Evolutionary conservation across 1,284 basidiomycete species (phyloP).

Genomic region (Mrakiaceae sp.): DNA sequence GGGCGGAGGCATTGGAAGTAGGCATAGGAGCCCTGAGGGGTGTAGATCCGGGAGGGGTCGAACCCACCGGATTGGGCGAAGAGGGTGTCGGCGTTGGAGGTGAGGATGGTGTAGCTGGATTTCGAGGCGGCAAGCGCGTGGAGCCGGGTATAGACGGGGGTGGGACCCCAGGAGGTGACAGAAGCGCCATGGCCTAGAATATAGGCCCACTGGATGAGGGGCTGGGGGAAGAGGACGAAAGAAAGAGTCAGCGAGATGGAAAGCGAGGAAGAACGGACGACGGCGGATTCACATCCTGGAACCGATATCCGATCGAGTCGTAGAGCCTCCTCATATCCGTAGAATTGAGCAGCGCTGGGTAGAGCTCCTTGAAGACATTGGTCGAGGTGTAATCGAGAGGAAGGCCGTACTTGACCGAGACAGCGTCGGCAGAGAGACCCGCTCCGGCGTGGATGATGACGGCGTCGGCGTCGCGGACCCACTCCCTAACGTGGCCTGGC

Average conservation of each 20-base stretch:
- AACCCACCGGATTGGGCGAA: constrained; percentile 16
- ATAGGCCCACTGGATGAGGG: constrained; percentile 17
- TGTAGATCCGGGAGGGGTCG: neutral
- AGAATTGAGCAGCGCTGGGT: constrained; percentile 8
- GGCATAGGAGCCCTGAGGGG: constrained; percentile 16
- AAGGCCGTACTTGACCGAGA: neutral
- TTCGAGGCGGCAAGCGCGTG: neutral
- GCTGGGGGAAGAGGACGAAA: constrained; percentile 1
- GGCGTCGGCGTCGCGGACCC: constrained; percentile 1
- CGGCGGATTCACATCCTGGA: constrained; percentile 9
- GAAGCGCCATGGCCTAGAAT: constrained; percentile 9
- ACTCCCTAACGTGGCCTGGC: neutral
- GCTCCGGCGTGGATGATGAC: constrained; percentile 18
- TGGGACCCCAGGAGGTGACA: constrained; percentile 9
- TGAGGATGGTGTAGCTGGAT: constrained; percentile 13
- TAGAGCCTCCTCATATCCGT: constrained; percentile 9
- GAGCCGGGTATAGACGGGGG: constrained; percentile 13
- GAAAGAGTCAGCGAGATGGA: neutral
- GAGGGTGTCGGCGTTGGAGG: constrained; percentile 18
- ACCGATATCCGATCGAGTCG: constrained; percentile 17
- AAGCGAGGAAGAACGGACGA: neutral
- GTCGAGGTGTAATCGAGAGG: constrained; percentile 16
- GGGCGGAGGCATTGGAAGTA: constrained; percentile 16
- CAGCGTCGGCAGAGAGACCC: constrained; percentile 15
- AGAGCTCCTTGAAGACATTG: constrained; percentile 14